phyloP scores from a whole-genome alignment of 1,284 basidiomycete genomes.

The Naganishia sp. region DNA sequence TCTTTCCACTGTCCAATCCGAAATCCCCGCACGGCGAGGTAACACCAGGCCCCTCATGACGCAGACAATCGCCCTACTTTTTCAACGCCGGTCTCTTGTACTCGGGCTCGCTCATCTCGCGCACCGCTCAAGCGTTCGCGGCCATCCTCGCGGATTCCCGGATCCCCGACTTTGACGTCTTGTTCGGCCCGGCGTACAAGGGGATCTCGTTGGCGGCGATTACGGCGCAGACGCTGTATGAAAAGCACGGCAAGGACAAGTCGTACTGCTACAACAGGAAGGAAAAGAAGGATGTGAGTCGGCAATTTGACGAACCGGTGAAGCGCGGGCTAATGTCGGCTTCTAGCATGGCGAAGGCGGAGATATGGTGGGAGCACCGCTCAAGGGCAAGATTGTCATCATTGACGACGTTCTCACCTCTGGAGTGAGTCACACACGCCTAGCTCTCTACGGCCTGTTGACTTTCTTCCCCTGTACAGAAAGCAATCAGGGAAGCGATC shows the following conservation, averaged over 20 bases:
- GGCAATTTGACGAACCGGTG: not conserved
- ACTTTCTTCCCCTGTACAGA: constrained; percentile 46
- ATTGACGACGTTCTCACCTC: constrained; percentile 97
- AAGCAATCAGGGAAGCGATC: constrained; percentile 81
- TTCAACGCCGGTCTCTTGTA: constrained; percentile 92
- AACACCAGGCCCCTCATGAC: not conserved
- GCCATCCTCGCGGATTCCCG: constrained; percentile 55
- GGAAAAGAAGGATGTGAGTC: constrained; percentile 75
- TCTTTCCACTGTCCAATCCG: not conserved
- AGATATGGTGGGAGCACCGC: constrained; percentile 78
- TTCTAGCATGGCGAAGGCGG: constrained; percentile 89
- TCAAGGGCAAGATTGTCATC: constrained; percentile 81
- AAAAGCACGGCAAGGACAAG: constrained; percentile 66
- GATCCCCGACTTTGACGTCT: constrained; percentile 76
- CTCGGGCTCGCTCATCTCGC: constrained; percentile 76
- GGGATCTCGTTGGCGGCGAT: constrained; percentile 92
- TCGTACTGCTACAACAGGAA: constrained; percentile 93
- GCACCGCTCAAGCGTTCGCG: constrained; percentile 85
- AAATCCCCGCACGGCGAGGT: not conserved
- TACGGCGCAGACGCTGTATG: constrained; percentile 74
- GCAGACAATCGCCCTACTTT: constrained; percentile 88
- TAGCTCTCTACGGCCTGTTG: not conserved
- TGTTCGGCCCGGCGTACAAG: constrained; percentile 98
- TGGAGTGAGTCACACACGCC: constrained; percentile 56
- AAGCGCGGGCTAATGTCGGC: constrained; percentile 6